Conservation (phyloP, 2,329 filamentous ascomycete species). For the Alternaria viburni region DNA sequence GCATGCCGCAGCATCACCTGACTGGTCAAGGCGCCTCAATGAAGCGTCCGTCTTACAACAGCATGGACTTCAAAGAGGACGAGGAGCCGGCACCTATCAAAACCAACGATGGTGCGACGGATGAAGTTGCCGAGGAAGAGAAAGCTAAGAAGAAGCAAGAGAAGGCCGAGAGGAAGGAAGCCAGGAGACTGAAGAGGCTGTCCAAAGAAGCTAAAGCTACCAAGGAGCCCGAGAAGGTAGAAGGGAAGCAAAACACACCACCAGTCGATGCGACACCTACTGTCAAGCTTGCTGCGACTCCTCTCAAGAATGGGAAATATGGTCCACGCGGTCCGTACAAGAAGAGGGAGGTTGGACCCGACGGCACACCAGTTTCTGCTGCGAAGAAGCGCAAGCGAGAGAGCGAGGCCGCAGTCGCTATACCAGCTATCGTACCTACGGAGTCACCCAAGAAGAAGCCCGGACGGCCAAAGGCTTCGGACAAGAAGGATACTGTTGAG, state of each 20-base stretch:
- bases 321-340: slow-evolving; percentile 6
- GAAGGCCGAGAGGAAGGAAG: slow-evolving; percentile 13
- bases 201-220: neutral
- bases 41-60: slow-evolving; percentile 24
- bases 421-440: neutral
- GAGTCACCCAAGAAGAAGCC: slow-evolving; percentile 3
- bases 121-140: neutral
- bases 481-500: neutral
- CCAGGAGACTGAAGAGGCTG: slow-evolving; percentile 2
- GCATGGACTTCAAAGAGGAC: slow-evolving; percentile 23
- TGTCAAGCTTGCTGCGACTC: neutral
- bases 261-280: slow-evolving; percentile 3
- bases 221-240: neutral
- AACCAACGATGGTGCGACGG: neutral
- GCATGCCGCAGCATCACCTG: slow-evolving; percentile 29
- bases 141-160: slow-evolving; percentile 2
- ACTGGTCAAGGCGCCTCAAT: slow-evolving; percentile 9
- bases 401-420: neutral
- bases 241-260: neutral
- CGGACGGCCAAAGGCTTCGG: neutral
- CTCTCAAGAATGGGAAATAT: slow-evolving; percentile 9
- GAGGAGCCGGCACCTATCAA: slow-evolving; percentile 1
- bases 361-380: slow-evolving; percentile 4
- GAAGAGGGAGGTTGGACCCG: slow-evolving; percentile 5
- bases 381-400: slow-evolving; percentile 28